Evolutionary conservation across 768 basidiomycete genomes (phyloP).

Genomic region (Naematelia encephala): DNA sequence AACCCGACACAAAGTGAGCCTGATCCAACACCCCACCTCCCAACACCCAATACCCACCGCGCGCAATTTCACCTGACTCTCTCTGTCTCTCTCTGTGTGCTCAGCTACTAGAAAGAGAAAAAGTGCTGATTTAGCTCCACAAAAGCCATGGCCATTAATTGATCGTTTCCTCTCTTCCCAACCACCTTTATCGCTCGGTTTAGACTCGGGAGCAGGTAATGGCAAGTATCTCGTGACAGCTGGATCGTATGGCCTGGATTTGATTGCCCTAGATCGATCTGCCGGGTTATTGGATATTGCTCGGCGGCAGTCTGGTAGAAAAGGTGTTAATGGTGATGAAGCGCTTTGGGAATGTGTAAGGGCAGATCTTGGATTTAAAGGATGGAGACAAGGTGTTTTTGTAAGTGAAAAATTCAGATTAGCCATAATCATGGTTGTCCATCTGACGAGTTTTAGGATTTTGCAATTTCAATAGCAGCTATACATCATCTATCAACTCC

Average conservation of each 20-base stretch:
- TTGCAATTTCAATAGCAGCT: slow-evolving; percentile 94
- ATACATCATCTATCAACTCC: slow-evolving; percentile 90
- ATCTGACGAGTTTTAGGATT: slow-evolving; percentile 64
- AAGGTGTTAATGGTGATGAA: slow-evolving; percentile 52
- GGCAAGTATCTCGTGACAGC: slow-evolving; percentile 87
- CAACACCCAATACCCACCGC: no score
- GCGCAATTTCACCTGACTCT: not conserved
- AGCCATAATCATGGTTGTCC: not conserved
- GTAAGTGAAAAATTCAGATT: slow-evolving; percentile 55
- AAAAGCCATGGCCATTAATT: slow-evolving; percentile 85
- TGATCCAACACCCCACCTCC: not conserved
- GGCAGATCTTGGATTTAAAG: slow-evolving; percentile 66
- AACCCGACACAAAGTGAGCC: slow-evolving; percentile 50
- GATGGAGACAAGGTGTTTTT: slow-evolving; percentile 77
- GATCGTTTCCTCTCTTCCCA: slow-evolving; percentile 68
- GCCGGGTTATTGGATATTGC: slow-evolving; percentile 74
- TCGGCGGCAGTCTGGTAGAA: slow-evolving; percentile 39
- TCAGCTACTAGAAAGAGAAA: no score
- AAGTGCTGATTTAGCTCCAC: no score
- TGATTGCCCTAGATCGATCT: slow-evolving; percentile 81
- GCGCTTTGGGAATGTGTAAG: slow-evolving; percentile 64
- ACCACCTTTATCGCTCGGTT: slow-evolving; percentile 73
- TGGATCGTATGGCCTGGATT: slow-evolving; percentile 62
- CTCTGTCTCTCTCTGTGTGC: not conserved
- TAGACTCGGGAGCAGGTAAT: slow-evolving; percentile 95